Conservation (phyloP, 179 eudicot genomes). For the Beta macrorhiza region DNA sequence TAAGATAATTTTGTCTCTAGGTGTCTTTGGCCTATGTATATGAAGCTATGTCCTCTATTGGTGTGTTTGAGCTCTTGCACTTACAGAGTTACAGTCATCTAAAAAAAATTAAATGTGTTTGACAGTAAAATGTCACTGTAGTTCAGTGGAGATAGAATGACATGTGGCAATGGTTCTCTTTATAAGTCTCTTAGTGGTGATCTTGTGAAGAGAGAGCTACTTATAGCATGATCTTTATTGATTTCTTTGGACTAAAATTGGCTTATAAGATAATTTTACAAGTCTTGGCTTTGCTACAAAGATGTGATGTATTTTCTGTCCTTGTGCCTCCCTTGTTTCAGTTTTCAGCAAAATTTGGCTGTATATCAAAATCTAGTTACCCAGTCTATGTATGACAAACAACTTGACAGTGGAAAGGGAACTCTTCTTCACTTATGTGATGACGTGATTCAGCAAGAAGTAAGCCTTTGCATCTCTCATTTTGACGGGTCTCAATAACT, state of each 20-base stretch:
- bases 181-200: not conserved
- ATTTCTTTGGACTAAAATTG: not conserved
- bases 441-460: conserved; percentile 99
- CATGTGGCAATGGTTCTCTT: not conserved
- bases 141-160: too few relatives aligned
- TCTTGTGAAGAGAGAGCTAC: not conserved
- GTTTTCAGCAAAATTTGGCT: conserved; percentile 45
- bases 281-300: not conserved
- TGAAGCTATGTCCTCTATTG: not conserved
- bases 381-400: conserved; percentile 97
- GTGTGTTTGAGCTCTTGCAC: not conserved
- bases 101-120: not conserved
- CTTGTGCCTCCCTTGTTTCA: conserved; percentile 16
- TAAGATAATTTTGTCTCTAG: not conserved
- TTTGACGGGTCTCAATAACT: not conserved
- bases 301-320: not conserved
- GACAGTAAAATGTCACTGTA: not conserved
- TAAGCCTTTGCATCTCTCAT: conserved; percentile 34
- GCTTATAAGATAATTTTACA: not conserved
- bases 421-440: conserved; percentile 98
- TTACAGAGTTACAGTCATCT: not conserved
- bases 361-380: conserved; percentile 68
- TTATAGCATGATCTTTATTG: not conserved
- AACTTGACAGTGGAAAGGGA: conserved; percentile 96
- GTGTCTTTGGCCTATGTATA: too few relatives aligned